Conservation (phyloP, 306 rosid species). For the Lagenaria siceraria region DNA sequence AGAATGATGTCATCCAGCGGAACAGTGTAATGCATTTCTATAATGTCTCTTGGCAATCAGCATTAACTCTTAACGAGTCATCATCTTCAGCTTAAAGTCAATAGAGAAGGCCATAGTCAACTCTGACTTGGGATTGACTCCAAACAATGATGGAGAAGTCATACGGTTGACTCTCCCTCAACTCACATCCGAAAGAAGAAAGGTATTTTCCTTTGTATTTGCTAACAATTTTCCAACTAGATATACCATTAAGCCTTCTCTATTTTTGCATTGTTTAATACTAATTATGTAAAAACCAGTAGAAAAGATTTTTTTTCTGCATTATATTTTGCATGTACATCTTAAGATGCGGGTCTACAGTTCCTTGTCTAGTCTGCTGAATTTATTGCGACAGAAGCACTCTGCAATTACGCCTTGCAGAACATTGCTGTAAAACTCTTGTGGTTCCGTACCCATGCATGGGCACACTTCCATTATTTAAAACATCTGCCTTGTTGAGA, state of each 20-base stretch:
- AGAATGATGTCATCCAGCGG: neutral
- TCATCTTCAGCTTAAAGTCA: constrained; percentile 62
- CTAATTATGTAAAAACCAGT: neutral
- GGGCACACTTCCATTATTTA: neutral
- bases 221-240: neutral
- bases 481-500: neutral
- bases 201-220: constrained; percentile 38
- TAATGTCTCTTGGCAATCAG: constrained; percentile 12
- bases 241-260: neutral
- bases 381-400: neutral
- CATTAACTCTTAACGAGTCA: constrained; percentile 4
- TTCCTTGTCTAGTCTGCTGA: neutral
- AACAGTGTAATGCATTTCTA: neutral
- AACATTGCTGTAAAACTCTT: neutral
- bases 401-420: neutral
- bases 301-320: neutral
- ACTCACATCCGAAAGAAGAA: constrained; percentile 81
- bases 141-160: constrained; percentile 86
- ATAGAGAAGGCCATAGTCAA: constrained; percentile 91
- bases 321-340: neutral
- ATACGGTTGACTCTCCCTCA: constrained; percentile 76
- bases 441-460: neutral
- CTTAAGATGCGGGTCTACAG: neutral
- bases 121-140: constrained; percentile 87
- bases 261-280: neutral